Evolutionary conservation across 2,329 filamentous ascomycete species (phyloP).

Genomic region (Aspergillus sp.): DNA sequence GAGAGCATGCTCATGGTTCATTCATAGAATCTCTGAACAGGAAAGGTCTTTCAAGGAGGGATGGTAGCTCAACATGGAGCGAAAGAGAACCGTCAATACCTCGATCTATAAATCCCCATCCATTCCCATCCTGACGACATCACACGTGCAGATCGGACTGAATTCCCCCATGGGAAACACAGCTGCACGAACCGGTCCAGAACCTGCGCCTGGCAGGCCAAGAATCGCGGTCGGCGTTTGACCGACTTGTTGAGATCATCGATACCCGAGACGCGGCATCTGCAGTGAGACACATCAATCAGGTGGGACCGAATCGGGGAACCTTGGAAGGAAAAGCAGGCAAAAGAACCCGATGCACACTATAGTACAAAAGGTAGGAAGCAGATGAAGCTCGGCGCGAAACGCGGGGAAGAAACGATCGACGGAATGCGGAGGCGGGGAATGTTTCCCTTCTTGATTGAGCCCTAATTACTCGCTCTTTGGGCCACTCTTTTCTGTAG

Average conservation of each 20-base stretch:
- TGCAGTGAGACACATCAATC: background rate
- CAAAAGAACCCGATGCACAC: too few relatives aligned
- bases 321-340: too few relatives aligned
- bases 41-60: background rate
- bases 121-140: too few relatives aligned
- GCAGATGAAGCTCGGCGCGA: background rate
- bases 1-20: background rate
- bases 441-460: background rate
- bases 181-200: background rate
- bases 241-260: background rate
- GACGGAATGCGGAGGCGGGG: background rate
- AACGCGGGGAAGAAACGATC: background rate
- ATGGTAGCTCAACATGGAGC: background rate
- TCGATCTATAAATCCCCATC: too few relatives aligned
- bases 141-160: background rate
- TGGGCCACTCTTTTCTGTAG: too few relatives aligned
- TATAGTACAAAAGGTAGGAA: too few relatives aligned
- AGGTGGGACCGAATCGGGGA: too few relatives aligned
- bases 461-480: background rate
- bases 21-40: background rate
- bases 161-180: background rate
- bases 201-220: background rate
- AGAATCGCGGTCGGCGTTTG: background rate
- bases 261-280: background rate
- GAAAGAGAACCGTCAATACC: too few relatives aligned